phyloP scores from a whole-genome alignment of 2,329 filamentous ascomycete genomes.

The Aspergillus niger region DNA sequence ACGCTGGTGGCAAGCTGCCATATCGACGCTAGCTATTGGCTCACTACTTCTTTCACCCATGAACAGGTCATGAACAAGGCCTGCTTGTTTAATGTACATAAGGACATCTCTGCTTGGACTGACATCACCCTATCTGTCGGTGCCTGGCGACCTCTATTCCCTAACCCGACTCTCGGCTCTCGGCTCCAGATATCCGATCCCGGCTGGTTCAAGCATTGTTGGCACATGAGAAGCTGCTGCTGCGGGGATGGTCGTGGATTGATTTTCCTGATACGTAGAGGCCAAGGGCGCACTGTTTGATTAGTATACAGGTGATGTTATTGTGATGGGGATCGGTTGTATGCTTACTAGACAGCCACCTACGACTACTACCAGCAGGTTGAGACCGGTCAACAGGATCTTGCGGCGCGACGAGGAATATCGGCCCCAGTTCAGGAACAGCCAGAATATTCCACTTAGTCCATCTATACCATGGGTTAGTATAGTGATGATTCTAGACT shows the following conservation, averaged over 20 bases:
- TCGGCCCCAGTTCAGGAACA: slow-evolving; percentile 49
- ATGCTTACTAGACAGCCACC: slow-evolving; percentile 32
- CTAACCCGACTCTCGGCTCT: not conserved
- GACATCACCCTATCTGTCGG: not conserved
- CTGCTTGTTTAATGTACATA: too few species aligned
- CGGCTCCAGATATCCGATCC: not conserved
- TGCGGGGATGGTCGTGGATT: slow-evolving; percentile 19
- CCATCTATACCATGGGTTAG: slow-evolving; percentile 28
- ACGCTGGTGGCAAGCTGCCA: not conserved
- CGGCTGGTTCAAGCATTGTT: slow-evolving; percentile 13
- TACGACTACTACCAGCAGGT: slow-evolving; percentile 42
- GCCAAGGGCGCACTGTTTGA: slow-evolving; percentile 17
- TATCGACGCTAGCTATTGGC: not conserved
- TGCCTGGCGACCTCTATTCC: not conserved
- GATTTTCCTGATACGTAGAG: slow-evolving; percentile 23
- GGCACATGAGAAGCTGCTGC: slow-evolving; percentile 21
- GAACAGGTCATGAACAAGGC: too few species aligned
- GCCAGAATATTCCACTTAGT: slow-evolving; percentile 49
- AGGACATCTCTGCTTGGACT: not conserved
- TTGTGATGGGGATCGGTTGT: not conserved
- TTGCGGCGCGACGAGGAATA: slow-evolving; percentile 46
- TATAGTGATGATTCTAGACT: not conserved
- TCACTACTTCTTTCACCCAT: too few species aligned
- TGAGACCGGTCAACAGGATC: slow-evolving; percentile 46
- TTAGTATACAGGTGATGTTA: not conserved